Evolutionary conservation across 257 asterid species (phyloP), one percentile per base, ranked within the genome.

Genomic region (Solanum infundibuliforme): DNA sequence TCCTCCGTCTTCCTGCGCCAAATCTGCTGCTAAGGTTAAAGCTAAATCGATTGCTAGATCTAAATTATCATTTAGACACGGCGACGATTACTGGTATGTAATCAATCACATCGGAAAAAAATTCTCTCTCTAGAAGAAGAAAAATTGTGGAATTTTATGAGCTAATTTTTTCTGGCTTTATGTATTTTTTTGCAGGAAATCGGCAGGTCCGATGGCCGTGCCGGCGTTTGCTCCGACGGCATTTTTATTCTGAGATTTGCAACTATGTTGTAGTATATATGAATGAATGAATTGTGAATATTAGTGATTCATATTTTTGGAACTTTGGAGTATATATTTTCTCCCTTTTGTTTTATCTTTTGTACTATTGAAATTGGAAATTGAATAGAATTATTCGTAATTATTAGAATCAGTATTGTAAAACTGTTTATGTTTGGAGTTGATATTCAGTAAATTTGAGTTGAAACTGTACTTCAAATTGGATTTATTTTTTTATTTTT

Each of bases 221-320:
- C 92, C 94, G 23, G 90, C 91, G n/a, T 93, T 93, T 85, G 71
- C 93, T 27, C 95, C 95, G 87, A 87, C 89, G 69, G 87, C 93
- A 86, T 89, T 88, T 88, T 46, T 89, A 83, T 86, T 91, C 88
- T 90, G 92, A 93, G 72, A 13, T 55, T 21, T 84, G 69, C 2
- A 48, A 73, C 23, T 46, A 10, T 13, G 31, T 16, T 48, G 27
- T 8, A 73, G 27, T 7, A 72, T 25, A 31, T 71, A 46, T 71
- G 31, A 13, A 46, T 41, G 20, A 72, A 72, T 73, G 46, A 69
- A 86, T 18, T 86, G 88, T 39, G 88, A 86, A 86, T 86, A 86
- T 35, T 12, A 84, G 75, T 6, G 58, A 21, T n/a, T 21, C 14
- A 58, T 83, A 60, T 84, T 84, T 23, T 38, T 35, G 29, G 5